Evolutionary conservation across 768 basidiomycete genomes (phyloP).

Genomic region (Hydnum rufescens): DNA sequence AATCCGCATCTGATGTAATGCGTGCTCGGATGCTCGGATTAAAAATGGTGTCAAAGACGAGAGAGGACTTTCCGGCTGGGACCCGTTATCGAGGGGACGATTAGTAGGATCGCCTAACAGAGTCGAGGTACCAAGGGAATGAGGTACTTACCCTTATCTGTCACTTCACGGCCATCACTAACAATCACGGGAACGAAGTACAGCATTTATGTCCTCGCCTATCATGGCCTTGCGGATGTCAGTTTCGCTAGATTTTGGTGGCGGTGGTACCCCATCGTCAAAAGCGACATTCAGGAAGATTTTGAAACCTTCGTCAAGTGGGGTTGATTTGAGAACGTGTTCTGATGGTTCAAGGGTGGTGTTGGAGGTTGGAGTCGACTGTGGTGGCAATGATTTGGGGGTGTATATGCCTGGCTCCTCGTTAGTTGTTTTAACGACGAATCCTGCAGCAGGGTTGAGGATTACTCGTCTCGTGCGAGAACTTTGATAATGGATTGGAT

Average conservation of each 20-base stretch:
- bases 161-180: slow-evolving; percentile 6
- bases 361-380: neutral
- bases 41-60: slow-evolving; percentile 60
- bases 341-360: neutral
- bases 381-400: neutral
- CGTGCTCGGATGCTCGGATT: slow-evolving; percentile 39
- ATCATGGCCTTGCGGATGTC: slow-evolving; percentile 11
- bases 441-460: slow-evolving; percentile 7
- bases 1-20: slow-evolving; percentile 36
- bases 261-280: slow-evolving; percentile 8
- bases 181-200: slow-evolving; percentile 11
- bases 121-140: too few species aligned
- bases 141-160: slow-evolving; percentile 8
- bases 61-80: slow-evolving; percentile 45
- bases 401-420: slow-evolving; percentile 4
- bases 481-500: neutral
- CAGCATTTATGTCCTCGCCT: slow-evolving; percentile 5
- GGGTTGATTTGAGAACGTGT: slow-evolving; percentile 1
- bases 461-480: slow-evolving; percentile 4
- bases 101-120: too few species aligned
- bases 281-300: slow-evolving; percentile 9
- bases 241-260: slow-evolving; percentile 6
- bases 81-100: neutral
- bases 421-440: slow-evolving; percentile 8
- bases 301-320: slow-evolving; percentile 7